Evolutionary conservation across 306 rosid species (phyloP).

Genomic region (Dryas drummondii): DNA sequence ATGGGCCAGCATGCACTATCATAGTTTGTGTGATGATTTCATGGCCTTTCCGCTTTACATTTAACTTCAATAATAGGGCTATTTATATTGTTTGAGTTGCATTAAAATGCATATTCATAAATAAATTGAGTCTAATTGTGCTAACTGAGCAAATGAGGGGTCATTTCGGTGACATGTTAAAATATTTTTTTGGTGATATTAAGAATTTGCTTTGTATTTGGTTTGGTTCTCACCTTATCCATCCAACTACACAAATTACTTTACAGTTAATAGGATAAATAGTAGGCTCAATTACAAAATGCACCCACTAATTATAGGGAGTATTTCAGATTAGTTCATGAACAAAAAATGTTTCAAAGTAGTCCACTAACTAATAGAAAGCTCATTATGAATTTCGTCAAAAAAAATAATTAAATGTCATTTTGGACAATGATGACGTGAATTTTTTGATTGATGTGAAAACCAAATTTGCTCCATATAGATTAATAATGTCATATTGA

Average conservation of each 20-base stretch:
- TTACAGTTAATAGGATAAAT: neutral
- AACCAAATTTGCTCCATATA: no score
- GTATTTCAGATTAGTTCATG: no score
- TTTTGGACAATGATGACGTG: no score
- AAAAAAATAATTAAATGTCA: no score
- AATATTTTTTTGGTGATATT: neutral
- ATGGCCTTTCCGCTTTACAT: neutral
- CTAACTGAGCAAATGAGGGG: neutral
- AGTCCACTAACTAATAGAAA: no score
- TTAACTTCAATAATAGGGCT: neutral
- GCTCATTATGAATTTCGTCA: no score
- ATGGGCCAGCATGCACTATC: neutral
- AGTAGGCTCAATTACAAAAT: no score
- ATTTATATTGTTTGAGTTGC: neutral
- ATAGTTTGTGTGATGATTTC: neutral
- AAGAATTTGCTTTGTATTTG: neutral
- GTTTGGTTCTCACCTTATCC: neutral
- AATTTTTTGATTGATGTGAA: no score
- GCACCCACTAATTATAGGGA: no score
- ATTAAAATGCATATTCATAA: neutral
- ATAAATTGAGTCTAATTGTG: neutral
- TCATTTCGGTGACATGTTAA: neutral
- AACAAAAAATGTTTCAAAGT: no score
- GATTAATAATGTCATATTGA: no score
- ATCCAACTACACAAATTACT: neutral